Evolutionary conservation across 345 rosid genomes (phyloP), one percentile per base, ranked within the genome.

Genomic region (Eucalyptus fibrosa): DNA sequence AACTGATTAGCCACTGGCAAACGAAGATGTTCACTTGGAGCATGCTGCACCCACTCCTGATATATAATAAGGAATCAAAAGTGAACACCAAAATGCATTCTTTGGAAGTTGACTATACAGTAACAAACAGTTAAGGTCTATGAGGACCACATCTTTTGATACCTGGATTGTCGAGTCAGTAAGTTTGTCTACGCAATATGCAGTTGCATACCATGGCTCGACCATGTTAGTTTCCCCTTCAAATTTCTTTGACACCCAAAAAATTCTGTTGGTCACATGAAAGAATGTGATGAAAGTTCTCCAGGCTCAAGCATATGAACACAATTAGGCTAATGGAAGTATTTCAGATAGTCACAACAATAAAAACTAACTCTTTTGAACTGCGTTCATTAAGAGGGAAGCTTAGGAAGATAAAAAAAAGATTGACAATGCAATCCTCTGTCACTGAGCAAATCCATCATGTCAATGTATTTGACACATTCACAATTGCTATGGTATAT

Each of bases 171-270:
- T 88, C 60, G 94, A 90, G 88, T 91, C 92, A 12, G 90, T 91
- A 89, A 96, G 92, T 92, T 93, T 94, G 92, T 96, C 98, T 81
- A 96, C 69, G 24, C 96, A 92, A 92, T 95, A 96, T 81, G 97
- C 93, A 86, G 99, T 97, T 89, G 94, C 94, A 92, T 97, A 97
- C 97, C 98, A 97, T 45, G 98, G 99, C 92, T 97, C 99, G 49
- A 89, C 93, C 95, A 89, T 93, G 89, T 96, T 93, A 88, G 98
- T 94, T 81, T 91, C 89, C 88, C 97, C 98, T 92, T 96, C 97
- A 93, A 97, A 97, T 51, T 93, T 94, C 93, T 97, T 95, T 26
- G 99, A 97, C 89, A 92, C 96, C 98, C 98, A 97, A 86, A 96
- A 93, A 90, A 97, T 95, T 92, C 99, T 97, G 93, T 89, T 89